These are phyloP conservation scores for Candida vaughaniae DNA, from an alignment of 805 yeast species.

Conservation along the genomic window DNA sequence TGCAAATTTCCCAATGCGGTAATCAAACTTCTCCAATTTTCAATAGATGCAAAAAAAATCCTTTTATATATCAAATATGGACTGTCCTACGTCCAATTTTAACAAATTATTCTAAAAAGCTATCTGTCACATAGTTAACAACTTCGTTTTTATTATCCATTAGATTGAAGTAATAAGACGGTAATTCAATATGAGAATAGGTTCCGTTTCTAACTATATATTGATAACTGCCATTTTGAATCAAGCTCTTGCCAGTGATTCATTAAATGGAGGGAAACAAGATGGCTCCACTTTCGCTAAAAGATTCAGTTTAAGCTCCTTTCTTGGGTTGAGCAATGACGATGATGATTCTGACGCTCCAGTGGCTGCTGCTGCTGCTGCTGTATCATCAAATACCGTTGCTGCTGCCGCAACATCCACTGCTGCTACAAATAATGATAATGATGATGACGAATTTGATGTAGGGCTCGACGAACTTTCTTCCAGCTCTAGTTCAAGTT, in stretches of 20 bases:
- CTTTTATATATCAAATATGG: constrained; percentile 8
- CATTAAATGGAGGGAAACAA: constrained; percentile 3
- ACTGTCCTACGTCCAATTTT: constrained; percentile 1
- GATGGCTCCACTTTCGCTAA: constrained; percentile 10
- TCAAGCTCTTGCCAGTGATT: constrained; percentile 13
- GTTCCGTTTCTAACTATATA: constrained; percentile 22
- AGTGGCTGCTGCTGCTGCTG: constrained; percentile 3
- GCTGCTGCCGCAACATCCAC: constrained; percentile 7
- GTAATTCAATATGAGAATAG: constrained; percentile 20
- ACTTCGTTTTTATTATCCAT: not conserved
- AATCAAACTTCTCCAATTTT: constrained; percentile 4
- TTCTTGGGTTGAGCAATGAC: constrained; percentile 1
- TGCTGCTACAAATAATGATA: constrained; percentile 5
- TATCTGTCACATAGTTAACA: constrained; percentile 5
- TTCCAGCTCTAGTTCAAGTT: constrained; percentile 1
- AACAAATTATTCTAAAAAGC: constrained; percentile 4
- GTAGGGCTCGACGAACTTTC: not conserved
- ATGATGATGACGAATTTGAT: constrained; percentile 8
- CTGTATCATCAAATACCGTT: constrained; percentile 1
- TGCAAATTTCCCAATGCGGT: constrained; percentile 9
- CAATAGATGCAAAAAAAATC: constrained; percentile 6
- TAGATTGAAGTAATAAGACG: constrained; percentile 3
- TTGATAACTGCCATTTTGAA: constrained; percentile 25
- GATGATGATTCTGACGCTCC: constrained; percentile 1
- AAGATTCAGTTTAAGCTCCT: constrained; percentile 14